Percentiles rank a stretch among this genome's conserved stretches.
phyloP scores from a whole-genome alignment of 2,329 filamentous ascomycete species.

The Aspergillus glaucus region DNA sequence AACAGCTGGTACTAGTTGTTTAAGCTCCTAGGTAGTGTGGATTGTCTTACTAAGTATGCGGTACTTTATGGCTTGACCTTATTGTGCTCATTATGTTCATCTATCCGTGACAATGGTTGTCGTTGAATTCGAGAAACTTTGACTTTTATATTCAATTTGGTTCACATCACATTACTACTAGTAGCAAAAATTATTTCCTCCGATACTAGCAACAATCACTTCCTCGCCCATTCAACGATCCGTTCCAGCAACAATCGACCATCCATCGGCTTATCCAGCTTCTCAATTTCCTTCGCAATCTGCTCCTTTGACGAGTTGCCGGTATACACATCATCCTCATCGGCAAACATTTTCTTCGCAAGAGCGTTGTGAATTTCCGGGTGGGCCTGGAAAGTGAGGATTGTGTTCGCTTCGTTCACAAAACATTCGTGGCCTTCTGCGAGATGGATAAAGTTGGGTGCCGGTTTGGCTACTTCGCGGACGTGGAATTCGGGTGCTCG shows the following conservation, averaged over 20 bases:
- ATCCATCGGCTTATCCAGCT: conserved; percentile 3
- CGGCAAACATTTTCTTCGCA: conserved; percentile 33
- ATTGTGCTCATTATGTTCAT: too few relatives aligned
- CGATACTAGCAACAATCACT: neutral
- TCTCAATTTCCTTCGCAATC: conserved; percentile 1
- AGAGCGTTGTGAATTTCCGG: conserved; percentile 38
- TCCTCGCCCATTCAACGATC: conserved; percentile 1
- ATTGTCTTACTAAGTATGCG: too few relatives aligned
- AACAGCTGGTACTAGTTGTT: too few relatives aligned
- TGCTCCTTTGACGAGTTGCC: conserved; percentile 3
- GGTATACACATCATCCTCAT: conserved; percentile 8
- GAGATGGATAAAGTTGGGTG: conserved; percentile 29
- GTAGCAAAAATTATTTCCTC: too few relatives aligned
- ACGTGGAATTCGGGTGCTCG: conserved; percentile 39
- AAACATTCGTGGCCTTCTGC: conserved; percentile 36
- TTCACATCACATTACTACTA: too few relatives aligned
- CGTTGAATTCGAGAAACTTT: too few relatives aligned
- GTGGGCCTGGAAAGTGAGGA: conserved; percentile 43
- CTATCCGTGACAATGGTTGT: too few relatives aligned
- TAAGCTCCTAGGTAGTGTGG: too few relatives aligned
- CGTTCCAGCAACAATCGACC: conserved; percentile 1
- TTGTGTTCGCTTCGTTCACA: conserved; percentile 32
- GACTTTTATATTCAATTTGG: too few relatives aligned
- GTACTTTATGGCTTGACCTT: too few relatives aligned
- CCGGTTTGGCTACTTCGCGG: conserved; percentile 31